A percentile compares a stretch with the other conserved stretches of the same genome.
Evolutionary conservation across 768 basidiomycete species (phyloP).

Genomic region (Gloeophyllum trabeum): DNA sequence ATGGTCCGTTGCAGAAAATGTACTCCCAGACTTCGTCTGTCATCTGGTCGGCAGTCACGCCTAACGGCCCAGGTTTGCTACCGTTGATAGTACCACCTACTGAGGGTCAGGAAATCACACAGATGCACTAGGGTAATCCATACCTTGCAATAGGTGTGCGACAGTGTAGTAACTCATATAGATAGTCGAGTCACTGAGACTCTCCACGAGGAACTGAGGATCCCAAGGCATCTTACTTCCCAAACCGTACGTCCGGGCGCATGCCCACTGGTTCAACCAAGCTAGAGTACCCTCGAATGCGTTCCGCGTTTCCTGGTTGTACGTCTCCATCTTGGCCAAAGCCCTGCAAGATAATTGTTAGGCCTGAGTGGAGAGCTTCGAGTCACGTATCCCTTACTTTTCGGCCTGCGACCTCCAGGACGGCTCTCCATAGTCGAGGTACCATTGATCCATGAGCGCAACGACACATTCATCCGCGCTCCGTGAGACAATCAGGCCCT

Average conservation of each 20-base stretch:
- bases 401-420: slow-evolving; percentile 83
- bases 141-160: slow-evolving; percentile 82
- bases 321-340: slow-evolving; percentile 83
- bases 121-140: slow-evolving; percentile 12
- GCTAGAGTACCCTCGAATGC: slow-evolving; percentile 83
- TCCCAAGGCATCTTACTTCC: slow-evolving; percentile 97
- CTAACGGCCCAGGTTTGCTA: slow-evolving; percentile 65
- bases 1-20: slow-evolving; percentile 69
- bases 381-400: slow-evolving; percentile 42
- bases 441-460: slow-evolving; percentile 98
- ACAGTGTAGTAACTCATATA: slow-evolving; percentile 99
- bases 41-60: slow-evolving; percentile 84
- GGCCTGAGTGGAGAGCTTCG: no score
- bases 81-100: slow-evolving; percentile 70
- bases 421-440: slow-evolving; percentile 91
- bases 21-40: slow-evolving; percentile 98
- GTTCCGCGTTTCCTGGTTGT: slow-evolving; percentile 85
- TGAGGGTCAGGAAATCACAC: slow-evolving; percentile 5
- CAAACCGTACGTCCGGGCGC: slow-evolving; percentile 94
- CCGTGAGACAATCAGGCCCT: slow-evolving; percentile 79
- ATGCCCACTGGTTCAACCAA: slow-evolving; percentile 99
- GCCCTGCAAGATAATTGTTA: no score
- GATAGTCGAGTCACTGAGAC: slow-evolving; percentile 92
- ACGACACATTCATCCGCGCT: slow-evolving; percentile 98
- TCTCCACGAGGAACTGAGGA: slow-evolving; percentile 91